Conservation (phyloP, 176 grass and related monocot species). For the Sorghum bicolor region DNA sequence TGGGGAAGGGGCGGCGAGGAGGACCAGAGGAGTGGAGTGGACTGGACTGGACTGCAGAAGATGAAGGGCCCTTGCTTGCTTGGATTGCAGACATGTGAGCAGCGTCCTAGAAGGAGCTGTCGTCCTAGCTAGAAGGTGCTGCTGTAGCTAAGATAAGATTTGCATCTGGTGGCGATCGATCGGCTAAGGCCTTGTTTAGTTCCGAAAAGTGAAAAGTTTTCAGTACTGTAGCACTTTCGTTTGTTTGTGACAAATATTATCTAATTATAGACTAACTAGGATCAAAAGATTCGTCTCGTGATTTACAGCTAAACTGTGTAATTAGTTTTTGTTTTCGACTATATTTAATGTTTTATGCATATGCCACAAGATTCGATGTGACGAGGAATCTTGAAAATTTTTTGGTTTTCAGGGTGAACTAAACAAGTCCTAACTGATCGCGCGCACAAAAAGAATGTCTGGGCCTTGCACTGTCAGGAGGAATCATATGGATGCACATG, state of each 20-base stretch:
- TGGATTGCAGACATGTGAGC: conserved; percentile 49
- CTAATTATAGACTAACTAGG: no score
- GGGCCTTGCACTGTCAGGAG: conserved; percentile 18
- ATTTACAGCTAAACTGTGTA: no score
- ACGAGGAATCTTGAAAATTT: no score
- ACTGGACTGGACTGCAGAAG: no score
- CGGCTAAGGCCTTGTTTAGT: background rate
- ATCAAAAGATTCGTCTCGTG: no score
- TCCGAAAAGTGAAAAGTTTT: no score
- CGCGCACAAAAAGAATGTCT: conserved; percentile 54
- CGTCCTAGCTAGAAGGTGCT: background rate
- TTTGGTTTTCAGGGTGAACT: no score
- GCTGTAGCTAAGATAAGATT: conserved; percentile 40
- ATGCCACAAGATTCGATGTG: no score
- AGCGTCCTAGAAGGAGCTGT: conserved; percentile 33
- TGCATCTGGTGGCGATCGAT: conserved; percentile 30
- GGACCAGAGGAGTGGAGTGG: background rate
- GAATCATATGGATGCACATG: conserved; percentile 50
- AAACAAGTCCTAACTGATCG: background rate
- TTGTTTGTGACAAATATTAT: no score
- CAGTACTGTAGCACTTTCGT: no score
- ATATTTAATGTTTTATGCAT: no score
- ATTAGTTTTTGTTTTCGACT: no score
- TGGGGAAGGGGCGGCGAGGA: background rate
- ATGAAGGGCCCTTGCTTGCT: background rate